phyloP scores from a whole-genome alignment of 768 basidiomycete genomes.

The Russula foetens region DNA sequence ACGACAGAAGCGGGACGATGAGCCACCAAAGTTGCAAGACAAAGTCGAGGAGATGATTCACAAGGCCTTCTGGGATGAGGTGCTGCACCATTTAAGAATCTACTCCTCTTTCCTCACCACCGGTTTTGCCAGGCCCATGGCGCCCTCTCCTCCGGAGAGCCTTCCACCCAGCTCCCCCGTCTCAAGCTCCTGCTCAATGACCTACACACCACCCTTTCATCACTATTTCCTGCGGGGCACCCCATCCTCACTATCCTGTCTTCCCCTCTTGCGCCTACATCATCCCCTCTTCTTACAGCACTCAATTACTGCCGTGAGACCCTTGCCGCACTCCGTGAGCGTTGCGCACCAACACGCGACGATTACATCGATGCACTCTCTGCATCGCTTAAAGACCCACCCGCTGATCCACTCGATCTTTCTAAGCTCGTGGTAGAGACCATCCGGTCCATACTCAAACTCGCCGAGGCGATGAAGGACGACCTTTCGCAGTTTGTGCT shows the following conservation, averaged over 20 bases:
- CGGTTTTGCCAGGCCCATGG: conserved; percentile 39
- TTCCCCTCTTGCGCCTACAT: conserved; percentile 56
- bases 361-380: conserved; percentile 40
- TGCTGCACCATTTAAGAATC: conserved; percentile 24
- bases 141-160: conserved; percentile 47
- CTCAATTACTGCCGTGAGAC: conserved; percentile 48
- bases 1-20: conserved; percentile 14
- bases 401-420: conserved; percentile 27
- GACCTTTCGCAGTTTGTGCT: conserved; percentile 60
- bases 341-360: conserved; percentile 65
- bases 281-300: conserved; percentile 54
- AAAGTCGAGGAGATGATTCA: conserved; percentile 44
- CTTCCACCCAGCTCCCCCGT: conserved; percentile 51
- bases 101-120: conserved; percentile 1
- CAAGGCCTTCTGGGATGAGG: conserved; percentile 70
- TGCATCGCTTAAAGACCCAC: conserved; percentile 27
- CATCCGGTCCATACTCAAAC: conserved; percentile 38
- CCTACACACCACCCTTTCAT: conserved; percentile 38
- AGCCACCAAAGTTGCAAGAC: conserved; percentile 34
- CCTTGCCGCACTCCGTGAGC: conserved; percentile 41
- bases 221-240: conserved; percentile 53
- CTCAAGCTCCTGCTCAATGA: conserved; percentile 51
- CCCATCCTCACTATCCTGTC: conserved; percentile 43
- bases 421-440: conserved; percentile 43
- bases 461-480: conserved; percentile 57